A percentile compares a stretch with the other conserved stretches of the same genome.
phyloP scores from a whole-genome alignment of 1,284 basidiomycete genomes.

The Exsudoporus floridanus region DNA sequence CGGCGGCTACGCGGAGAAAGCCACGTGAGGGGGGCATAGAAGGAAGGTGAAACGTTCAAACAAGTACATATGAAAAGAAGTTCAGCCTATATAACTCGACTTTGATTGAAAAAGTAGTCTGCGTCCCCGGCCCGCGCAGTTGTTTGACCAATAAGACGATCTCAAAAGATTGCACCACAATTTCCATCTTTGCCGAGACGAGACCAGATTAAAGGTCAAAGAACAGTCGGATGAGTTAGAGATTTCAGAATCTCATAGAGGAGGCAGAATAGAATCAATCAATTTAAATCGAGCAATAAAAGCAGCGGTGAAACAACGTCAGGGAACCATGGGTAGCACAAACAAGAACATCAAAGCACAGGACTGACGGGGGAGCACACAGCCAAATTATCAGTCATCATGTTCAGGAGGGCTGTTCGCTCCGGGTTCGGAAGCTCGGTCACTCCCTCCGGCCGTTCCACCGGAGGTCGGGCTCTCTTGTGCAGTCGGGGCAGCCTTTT shows the following conservation, averaged over 20 bases:
- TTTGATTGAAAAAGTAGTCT: slow-evolving; percentile 25
- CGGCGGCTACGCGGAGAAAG: background rate
- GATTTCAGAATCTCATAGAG: slow-evolving; percentile 20
- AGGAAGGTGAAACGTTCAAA: background rate
- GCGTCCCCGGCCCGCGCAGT: slow-evolving; percentile 25
- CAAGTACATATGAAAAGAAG: background rate
- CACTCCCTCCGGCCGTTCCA: slow-evolving; percentile 27
- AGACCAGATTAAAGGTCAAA: slow-evolving; percentile 50
- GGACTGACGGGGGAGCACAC: slow-evolving; percentile 18
- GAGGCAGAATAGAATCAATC: slow-evolving; percentile 30
- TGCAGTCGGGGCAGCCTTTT: slow-evolving; percentile 25
- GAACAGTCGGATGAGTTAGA: slow-evolving; percentile 28
- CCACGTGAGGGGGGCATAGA: background rate
- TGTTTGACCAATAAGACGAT: slow-evolving; percentile 49
- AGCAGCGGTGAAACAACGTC: background rate
- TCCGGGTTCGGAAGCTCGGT: slow-evolving; percentile 26
- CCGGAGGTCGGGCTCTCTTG: slow-evolving; percentile 24
- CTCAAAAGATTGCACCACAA: slow-evolving; percentile 35
- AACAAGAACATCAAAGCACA: slow-evolving; percentile 14
- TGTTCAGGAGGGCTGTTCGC: slow-evolving; percentile 25
- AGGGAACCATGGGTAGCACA: slow-evolving; percentile 11
- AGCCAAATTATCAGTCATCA: slow-evolving; percentile 20
- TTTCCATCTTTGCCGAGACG: slow-evolving; percentile 4
- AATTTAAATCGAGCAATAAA: slow-evolving; percentile 23
- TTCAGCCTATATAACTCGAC: slow-evolving; percentile 6